Base-by-base conservation (phyloP, 257 asterid genomes). In the Jaltomata sinuosa region DNA sequence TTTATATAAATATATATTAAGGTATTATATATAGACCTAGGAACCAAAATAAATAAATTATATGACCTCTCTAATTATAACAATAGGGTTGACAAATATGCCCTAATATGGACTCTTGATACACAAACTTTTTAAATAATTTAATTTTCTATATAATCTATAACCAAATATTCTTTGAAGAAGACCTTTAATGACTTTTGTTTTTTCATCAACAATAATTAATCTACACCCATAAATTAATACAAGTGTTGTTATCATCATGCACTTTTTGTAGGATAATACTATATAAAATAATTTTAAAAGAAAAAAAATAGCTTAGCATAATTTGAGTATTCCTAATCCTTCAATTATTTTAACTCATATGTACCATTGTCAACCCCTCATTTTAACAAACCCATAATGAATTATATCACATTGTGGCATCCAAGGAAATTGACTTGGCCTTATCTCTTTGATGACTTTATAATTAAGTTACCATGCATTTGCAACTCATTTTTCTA, bases 241-340 rank as follows among this genome's bases (percentile, higher is more conserved):
- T 84, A 27, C 19, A 85, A 64, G 77, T 79, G 90, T 87, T 86
- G 79, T 81, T 72, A 68, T 91, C 91, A 57, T 55, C 81, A 81
- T 68, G 62, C 92, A 89, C 91, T 91, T 90, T 91, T 34, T 59
- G 50, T 65, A 82, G 79, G 86, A 83, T 86, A 82, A 84, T 65
- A 31, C 72, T 77, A 49, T 77, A 22, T 55, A 72, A 57, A 34
- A 77, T 80, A 88, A 77, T 89, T 90, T 81, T 81, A 83, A 87
- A 89, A 84, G 69, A 79, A 89, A 87, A 89, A 92, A 88, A 82
- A 92, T 85, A 80, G 93, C 90, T 92, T 92, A 86, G 89, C 82
- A 87, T 85, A 85, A 86, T 76, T 65, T 74, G 31, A 81, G 50
- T 11, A 40, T 85, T 84, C 87, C 88, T 81, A 85, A 85, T 88